Base-by-base conservation (phyloP, 768 basidiomycete genomes). In the Macrolepiota albuminosa region DNA sequence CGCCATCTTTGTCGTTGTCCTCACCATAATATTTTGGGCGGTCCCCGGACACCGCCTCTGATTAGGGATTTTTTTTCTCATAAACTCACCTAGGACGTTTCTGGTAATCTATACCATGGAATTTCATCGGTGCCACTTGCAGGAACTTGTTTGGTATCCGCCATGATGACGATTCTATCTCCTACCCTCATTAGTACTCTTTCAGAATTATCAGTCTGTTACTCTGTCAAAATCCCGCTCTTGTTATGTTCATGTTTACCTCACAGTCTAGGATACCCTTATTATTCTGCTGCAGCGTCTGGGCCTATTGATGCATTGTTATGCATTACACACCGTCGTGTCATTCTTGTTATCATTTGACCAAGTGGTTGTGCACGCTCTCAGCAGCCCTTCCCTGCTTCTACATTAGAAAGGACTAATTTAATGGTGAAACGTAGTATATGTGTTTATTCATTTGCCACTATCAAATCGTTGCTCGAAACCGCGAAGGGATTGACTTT, bases 21-120 rank as follows among this genome's bases (percentile, higher is more conserved):
- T 96, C 69, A 94, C 95, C 5, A 81, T 98, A 69, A 76, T 98
- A 57, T 99, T 98, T 79, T 95, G 91, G 87, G 92, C 91, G 45
- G 94, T 99, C 40, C 96, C 96, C 8, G 96, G 96, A 0, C 89
- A 98, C 73, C 80, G 94, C 61, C 82, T 98, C 67, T 98, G 69
- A 68, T 40, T 40, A 45, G 24, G 16, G 26, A 39, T 18, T 24
- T 37, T 24, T 37, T 4, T 4, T 52, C 67, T 97, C 69, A 66
- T 34, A 24, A 60, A 34, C 40, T 26, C n/a, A 56, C 53, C 45
- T 43, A 21, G 47, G 51, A 59, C 50, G 43, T 49, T 26, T 31
- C 34, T 31, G 49, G 58, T 54, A 61, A 45, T 56, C 59, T 63
- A 53, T 47, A 58, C 46, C 51, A 39, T 50, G 58, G 58, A 58